These are phyloP conservation scores for Diutina sp. DNA, from an alignment of 1,139 yeast species.

Conservation along the genomic window DNA sequence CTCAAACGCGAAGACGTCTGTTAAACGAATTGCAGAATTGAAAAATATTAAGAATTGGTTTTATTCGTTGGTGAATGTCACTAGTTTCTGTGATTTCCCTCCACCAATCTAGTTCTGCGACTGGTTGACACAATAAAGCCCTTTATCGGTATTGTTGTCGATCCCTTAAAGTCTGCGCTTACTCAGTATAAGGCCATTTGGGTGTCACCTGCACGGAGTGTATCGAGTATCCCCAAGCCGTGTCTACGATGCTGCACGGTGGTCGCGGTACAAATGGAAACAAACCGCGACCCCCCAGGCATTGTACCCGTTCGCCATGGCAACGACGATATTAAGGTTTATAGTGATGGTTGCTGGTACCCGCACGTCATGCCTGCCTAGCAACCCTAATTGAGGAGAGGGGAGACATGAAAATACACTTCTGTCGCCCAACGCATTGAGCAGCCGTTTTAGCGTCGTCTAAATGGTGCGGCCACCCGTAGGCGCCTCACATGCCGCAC, in stretches of 20 bases:
- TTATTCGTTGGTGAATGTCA: neutral
- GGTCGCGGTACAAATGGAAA: neutral
- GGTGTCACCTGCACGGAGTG: neutral
- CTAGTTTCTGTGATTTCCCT: neutral
- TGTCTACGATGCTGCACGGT: neutral
- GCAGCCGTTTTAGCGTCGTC: neutral
- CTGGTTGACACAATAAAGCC: neutral
- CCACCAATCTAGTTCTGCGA: neutral
- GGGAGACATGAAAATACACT: neutral
- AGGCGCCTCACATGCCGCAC: neutral
- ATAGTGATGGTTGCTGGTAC: neutral
- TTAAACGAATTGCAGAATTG: no score
- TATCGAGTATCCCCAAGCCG: neutral
- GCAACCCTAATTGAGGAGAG: neutral
- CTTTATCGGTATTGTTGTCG: neutral
- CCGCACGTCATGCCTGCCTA: neutral
- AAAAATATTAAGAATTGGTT: no score
- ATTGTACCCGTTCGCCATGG: neutral
- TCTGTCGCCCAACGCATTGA: neutral
- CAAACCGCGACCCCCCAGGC: no score
- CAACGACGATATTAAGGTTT: neutral
- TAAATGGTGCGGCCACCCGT: neutral
- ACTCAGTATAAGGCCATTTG: neutral
- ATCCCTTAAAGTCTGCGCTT: neutral
- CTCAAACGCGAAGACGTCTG: no score